Base-by-base conservation (phyloP, 805 yeast genomes). In the Blastobotrys mokoenaii region DNA sequence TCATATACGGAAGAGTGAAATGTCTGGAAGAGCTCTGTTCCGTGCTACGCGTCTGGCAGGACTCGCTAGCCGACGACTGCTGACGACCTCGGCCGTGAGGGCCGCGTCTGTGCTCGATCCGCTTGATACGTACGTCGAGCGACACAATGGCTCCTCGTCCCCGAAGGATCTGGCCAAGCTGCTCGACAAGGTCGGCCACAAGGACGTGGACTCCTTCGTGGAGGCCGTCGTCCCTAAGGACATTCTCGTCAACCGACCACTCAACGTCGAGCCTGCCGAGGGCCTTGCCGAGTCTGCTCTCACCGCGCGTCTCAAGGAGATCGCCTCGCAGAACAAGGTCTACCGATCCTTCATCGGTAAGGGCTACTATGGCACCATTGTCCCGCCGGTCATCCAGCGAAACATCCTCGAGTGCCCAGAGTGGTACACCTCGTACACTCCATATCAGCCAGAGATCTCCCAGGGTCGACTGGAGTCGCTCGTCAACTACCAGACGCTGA, bases 351-450 rank as follows among this genome's bases (percentile, higher is more conserved):
- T 80, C 55, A 90, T 93, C 48, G 98, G 98, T 51, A 84, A 85
- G 62, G 98, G 98, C 35, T 93, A 90, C 66, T 84, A 86, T 55
- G 95, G 95, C 48, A 90, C 97, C 0, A 71, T 76, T 43, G 70
- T 86, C 39, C 98, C 98, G 0, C 83, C 95, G 1, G 96, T 90
- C 31, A 84, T 93, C 55, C 94, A 86, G 69, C 79, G 98, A 62
- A 93, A 93, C 59, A 66, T 93, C 47, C 69, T 93, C 46, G 98
- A 93, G 65, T 79, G 82, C 50, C 98, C 98, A 4, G 96, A 88
- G 61, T 93, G 98, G 98, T 93, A 93, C 71, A 93, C 98, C 16
- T 87, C 97, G 1, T 93, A 93, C 64, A 93, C 98, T 18, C 98
- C 98, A 31, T 93, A 93, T 65, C 98, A 93, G 69, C 96, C 98